These are phyloP conservation scores for Schizochytrium sp. DNA, from an alignment of 108 stramenopile genomes.

Conservation along the genomic window DNA sequence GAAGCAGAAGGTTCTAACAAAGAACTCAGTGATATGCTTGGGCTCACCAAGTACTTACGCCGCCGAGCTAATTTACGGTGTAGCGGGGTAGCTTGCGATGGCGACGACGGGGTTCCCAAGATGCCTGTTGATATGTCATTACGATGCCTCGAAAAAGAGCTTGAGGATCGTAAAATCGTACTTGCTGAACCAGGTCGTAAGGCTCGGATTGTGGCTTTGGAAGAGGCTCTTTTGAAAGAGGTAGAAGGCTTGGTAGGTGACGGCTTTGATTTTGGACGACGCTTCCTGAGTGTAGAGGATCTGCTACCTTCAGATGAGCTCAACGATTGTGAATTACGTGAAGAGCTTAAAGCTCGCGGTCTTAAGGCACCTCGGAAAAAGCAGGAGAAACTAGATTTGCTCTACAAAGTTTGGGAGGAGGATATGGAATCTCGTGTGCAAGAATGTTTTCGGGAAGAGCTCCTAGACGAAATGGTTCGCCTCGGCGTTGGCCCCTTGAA, in stretches of 20 bases:
- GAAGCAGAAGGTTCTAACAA: not conserved
- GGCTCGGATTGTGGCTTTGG: constrained; percentile 6
- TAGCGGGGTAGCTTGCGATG: constrained; percentile 14
- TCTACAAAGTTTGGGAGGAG: constrained; percentile 4
- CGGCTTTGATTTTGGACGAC: constrained; percentile 43
- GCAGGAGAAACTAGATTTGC: not conserved
- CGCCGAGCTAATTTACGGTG: constrained; percentile 5
- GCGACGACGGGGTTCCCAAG: not conserved
- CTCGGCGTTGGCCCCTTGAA: not conserved
- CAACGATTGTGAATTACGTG: constrained; percentile 30
- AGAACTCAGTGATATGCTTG: not conserved
- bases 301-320: not conserved
- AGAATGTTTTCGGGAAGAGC: constrained; percentile 4
- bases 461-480: constrained; percentile 22
- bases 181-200: not conserved
- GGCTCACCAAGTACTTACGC: not conserved
- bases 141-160: not conserved
- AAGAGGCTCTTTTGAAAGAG: constrained; percentile 46
- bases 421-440: not conserved
- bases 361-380: constrained; percentile 26
- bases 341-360: not conserved
- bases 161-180: constrained; percentile 19
- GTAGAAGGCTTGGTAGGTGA: constrained; percentile 17
- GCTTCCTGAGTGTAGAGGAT: constrained; percentile 13
- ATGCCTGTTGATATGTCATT: constrained; percentile 17